Percentiles rank a stretch among this genome's conserved stretches.
Conservation (phyloP, 169 alveolate genomes). For the Cryptosporidium canis region DNA sequence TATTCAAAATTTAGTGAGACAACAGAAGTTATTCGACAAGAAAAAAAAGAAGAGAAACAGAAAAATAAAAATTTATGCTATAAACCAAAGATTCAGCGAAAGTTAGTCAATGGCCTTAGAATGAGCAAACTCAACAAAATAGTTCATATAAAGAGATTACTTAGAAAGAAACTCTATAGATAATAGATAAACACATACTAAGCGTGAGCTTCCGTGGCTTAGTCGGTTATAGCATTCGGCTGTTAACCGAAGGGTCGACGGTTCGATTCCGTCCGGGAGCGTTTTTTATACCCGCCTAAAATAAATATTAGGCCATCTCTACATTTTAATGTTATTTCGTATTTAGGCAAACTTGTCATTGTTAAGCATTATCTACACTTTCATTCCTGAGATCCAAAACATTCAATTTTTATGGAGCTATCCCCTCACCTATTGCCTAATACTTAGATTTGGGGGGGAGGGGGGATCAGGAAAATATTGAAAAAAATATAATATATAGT, state of each 20-base stretch:
- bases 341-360: too few relatives aligned
- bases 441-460: slow-evolving; percentile 28
- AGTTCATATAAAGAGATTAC: not conserved
- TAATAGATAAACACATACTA: not conserved
- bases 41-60: not conserved
- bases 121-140: not conserved
- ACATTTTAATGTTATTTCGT: too few relatives aligned
- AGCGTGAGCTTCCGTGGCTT: slow-evolving; percentile 73
- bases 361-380: too few relatives aligned
- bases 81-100: not conserved
- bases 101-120: not conserved
- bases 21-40: not conserved
- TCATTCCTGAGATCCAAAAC: too few relatives aligned
- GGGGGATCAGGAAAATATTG: not conserved
- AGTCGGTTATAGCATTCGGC: slow-evolving; percentile 75
- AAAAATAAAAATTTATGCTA: not conserved
- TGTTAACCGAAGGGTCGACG: slow-evolving; percentile 76
- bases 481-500: not conserved
- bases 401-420: not conserved
- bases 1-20: not conserved
- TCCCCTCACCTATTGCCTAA: not conserved
- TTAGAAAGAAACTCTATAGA: slow-evolving; percentile 1
- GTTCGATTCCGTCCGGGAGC: slow-evolving; percentile 76
- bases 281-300: slow-evolving; percentile 18
- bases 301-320: too few relatives aligned